These are phyloP conservation scores for Corymbia citriodora DNA, from an alignment of 441 rosid genomes.

Conservation along the genomic window DNA sequence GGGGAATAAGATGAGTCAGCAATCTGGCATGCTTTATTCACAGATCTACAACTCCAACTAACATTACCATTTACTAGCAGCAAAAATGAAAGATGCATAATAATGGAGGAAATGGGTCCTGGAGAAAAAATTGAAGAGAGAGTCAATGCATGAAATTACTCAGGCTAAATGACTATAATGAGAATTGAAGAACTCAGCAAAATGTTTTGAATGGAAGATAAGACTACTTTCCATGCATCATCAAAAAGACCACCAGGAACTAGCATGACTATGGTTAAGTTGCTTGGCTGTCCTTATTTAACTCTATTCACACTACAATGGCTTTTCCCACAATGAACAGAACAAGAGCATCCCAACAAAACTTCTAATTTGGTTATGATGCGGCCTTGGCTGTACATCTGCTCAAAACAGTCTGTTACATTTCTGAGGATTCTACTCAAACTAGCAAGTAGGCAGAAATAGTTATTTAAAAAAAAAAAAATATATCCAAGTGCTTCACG, in stretches of 20 bases:
- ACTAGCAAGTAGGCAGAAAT: background rate
- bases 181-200: background rate
- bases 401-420: background rate
- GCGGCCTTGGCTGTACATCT: background rate
- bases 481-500: background rate
- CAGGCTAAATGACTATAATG: background rate
- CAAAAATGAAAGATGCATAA: background rate
- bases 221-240: background rate
- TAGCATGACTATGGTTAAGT: background rate
- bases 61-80: background rate
- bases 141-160: background rate
- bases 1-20: background rate
- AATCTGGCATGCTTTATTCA: background rate
- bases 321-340: background rate
- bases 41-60: background rate
- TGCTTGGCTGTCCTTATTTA: background rate
- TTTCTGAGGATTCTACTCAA: background rate
- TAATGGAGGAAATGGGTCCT: background rate
- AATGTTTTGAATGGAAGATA: background rate
- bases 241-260: background rate
- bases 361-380: background rate
- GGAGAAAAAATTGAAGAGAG: background rate
- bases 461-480: background rate
- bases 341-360: background rate
- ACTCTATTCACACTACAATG: background rate